Evolutionary conservation across 2,329 filamentous ascomycete species (phyloP).

Genomic region (Endoconidiophora polonica): DNA sequence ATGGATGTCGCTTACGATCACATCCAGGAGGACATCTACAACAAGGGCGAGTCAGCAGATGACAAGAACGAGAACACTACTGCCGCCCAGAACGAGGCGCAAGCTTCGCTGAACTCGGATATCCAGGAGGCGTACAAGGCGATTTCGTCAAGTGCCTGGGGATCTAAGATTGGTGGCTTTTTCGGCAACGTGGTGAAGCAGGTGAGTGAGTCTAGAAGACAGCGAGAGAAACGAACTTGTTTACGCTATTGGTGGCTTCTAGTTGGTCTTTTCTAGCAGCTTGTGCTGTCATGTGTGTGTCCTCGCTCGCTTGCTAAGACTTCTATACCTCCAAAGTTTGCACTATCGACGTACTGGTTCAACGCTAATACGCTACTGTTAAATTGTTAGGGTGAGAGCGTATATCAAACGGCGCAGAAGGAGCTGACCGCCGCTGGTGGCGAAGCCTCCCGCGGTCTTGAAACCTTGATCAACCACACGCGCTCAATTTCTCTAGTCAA

Average conservation of each 20-base stretch:
- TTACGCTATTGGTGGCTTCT: not conserved
- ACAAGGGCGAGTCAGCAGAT: conserved; percentile 32
- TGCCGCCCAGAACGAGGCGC: conserved; percentile 20
- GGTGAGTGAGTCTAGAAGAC: conserved; percentile 28
- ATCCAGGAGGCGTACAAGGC: conserved; percentile 92
- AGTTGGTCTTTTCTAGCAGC: not conserved
- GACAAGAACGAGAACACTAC: conserved; percentile 21
- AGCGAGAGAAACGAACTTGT: too few relatives aligned
- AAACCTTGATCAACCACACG: conserved; percentile 54
- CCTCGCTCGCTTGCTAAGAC: too few relatives aligned
- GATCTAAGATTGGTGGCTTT: conserved; percentile 70
- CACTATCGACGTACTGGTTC: too few relatives aligned
- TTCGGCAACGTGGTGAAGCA: conserved; percentile 88
- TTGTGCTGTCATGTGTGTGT: too few relatives aligned
- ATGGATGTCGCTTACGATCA: conserved; percentile 99
- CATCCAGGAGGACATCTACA: conserved; percentile 68
- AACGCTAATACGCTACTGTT: too few relatives aligned
- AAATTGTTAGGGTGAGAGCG: conserved; percentile 48
- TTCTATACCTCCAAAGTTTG: too few relatives aligned
- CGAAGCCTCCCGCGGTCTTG: conserved; percentile 67
- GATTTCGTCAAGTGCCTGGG: conserved; percentile 84
- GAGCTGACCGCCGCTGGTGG: conserved; percentile 65
- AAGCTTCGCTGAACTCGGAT: conserved; percentile 60
- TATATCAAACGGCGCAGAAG: conserved; percentile 72
- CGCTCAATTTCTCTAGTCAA: conserved; percentile 52